Conservation (phyloP, 1,139 yeast genomes). For the Blastobotrys ciferrii region DNA sequence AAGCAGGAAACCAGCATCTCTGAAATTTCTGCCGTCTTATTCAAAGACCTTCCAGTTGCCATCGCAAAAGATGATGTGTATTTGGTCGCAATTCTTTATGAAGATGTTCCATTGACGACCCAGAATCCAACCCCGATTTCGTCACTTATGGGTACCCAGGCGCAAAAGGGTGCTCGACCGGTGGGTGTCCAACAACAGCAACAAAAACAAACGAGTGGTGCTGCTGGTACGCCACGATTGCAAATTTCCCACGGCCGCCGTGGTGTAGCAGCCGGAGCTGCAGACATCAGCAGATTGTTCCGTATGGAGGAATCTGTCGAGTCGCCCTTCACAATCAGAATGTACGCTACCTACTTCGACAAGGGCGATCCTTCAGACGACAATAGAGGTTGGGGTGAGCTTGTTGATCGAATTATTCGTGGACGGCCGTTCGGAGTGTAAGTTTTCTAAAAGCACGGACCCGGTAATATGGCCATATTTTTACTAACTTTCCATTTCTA, state of each 20-base stretch:
- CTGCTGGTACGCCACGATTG: not conserved
- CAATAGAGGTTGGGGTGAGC: constrained; percentile 88
- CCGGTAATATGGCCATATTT: too few relatives aligned
- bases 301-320: constrained; percentile 63
- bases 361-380: constrained; percentile 31
- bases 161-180: not conserved
- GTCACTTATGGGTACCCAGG: constrained; percentile 10
- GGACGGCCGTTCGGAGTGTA: constrained; percentile 73
- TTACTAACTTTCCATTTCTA: constrained; percentile 17
- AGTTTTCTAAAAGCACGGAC: too few relatives aligned
- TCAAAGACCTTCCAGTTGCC: constrained; percentile 72
- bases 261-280: constrained; percentile 87
- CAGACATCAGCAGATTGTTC: constrained; percentile 79
- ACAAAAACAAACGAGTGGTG: not conserved
- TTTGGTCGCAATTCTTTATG: constrained; percentile 36
- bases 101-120: constrained; percentile 29
- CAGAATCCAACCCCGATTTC: constrained; percentile 13
- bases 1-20: constrained; percentile 59
- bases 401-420: constrained; percentile 71
- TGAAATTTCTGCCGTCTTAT: constrained; percentile 76
- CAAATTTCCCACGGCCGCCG: constrained; percentile 49
- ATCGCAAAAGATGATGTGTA: constrained; percentile 38
- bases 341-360: constrained; percentile 66
- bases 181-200: not conserved
- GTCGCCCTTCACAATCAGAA: constrained; percentile 66